phyloP scores from a whole-genome alignment of 1,139 yeast genomes.

The Yamadazyma sp. region DNA sequence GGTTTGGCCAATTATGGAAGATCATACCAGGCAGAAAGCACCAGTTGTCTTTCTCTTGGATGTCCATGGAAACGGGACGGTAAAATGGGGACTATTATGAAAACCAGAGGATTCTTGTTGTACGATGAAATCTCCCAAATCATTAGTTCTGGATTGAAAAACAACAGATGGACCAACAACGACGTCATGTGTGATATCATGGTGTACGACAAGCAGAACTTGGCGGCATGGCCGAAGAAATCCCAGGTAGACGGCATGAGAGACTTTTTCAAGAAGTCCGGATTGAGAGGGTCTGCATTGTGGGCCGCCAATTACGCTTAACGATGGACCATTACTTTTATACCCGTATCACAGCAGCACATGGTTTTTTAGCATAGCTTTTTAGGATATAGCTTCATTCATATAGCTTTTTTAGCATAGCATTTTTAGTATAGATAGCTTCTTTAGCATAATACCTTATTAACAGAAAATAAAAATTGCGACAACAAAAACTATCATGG shows the following conservation, averaged over 20 bases:
- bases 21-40: slow-evolving; percentile 9
- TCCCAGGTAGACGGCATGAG: slow-evolving; percentile 12
- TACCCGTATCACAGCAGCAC: no score
- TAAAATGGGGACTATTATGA: slow-evolving; percentile 5
- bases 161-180: slow-evolving; percentile 14
- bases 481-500: slow-evolving; percentile 22
- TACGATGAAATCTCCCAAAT: slow-evolving; percentile 14
- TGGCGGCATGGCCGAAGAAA: slow-evolving; percentile 18
- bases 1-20: slow-evolving; percentile 22
- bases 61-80: slow-evolving; percentile 6
- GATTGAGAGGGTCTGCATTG: slow-evolving; percentile 16
- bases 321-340: no score
- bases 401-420: no score
- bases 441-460: no score
- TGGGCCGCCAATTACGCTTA: slow-evolving; percentile 16
- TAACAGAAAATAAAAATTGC: neutral
- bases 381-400: no score
- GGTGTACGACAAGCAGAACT: slow-evolving; percentile 14
- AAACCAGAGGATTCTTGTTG: slow-evolving; percentile 15
- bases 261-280: slow-evolving; percentile 12
- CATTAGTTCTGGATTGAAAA: slow-evolving; percentile 6
- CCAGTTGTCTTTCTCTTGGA: slow-evolving; percentile 9
- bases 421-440: no score
- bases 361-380: neutral
- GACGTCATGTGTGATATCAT: slow-evolving; percentile 17